Base-by-base conservation (phyloP, 2,329 filamentous ascomycete genomes). In the Phialophora expanda region DNA sequence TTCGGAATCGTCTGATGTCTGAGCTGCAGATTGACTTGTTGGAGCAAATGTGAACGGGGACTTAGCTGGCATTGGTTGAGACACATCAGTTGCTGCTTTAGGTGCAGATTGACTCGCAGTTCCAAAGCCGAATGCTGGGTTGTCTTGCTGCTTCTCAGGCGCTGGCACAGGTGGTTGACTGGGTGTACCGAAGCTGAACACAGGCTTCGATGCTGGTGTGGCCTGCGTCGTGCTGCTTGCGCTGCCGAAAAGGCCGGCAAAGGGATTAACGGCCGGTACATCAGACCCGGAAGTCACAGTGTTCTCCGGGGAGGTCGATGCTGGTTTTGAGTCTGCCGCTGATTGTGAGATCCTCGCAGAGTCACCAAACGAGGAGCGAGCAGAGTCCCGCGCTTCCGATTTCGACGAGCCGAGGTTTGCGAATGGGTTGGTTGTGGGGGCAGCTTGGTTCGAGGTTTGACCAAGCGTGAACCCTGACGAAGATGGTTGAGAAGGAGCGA, bases 191-290 rank as follows among this genome's bases (percentile, higher is more conserved):
- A 64, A 57, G 53, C 32, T 61, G 22, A 64, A 61, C 12, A 41
- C 14, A n/a, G 61, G 28, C 26, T 60, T 66, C n/a, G 60, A 50
- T 6, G 38, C 44, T 26, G 60, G 14, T 26, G 41, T 8, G 9
- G 22, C 11, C 26, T 30, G 30, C 9, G 30, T 44, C 26, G 53
- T 20, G 28, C 12, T 24, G 30, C 28, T 61, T 22, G 54, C 58
- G 14, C 46, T 51, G 14, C 56, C 59, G 48, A 70, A 70, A 2
- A 70, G 61, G 14, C 61, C 50, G 28, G 68, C 63, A 51, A 70
- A 70, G 32, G 66, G 68, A 64, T 68, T 70, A 7, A 34, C 34
- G n/a, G 63, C 14, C 9, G 34, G 24, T 57, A 38, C 12, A 20
- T 58, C 60, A 34, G 66, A 59, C 32, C 20, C 53, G 6, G 62